Base-by-base conservation (phyloP, 1,284 basidiomycete genomes). In the Ganoderma lingzhi region DNA sequence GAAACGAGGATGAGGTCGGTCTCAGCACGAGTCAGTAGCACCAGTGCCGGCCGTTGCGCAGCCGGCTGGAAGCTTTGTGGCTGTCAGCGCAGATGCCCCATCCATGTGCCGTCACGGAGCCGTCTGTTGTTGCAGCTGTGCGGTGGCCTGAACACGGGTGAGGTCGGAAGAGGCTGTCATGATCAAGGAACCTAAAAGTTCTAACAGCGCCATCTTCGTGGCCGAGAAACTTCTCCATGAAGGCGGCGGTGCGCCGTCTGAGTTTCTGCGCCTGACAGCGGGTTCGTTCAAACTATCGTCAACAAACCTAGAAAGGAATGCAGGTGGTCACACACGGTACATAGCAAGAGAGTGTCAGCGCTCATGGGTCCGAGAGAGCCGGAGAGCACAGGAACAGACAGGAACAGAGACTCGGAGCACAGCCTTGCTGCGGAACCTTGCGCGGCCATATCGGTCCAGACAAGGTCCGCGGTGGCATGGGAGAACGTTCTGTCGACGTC, bases 141-240 rank as follows among this genome's bases (percentile, higher is more conserved):
- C 15, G 17, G 6, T 32, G 14, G 15, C 30, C 30, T 17, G 30
- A 23, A 9, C 32, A 3, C 64, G 64, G 64, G 64, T 61, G 58
- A 37, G 35, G 58, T 65, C 64, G 64, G 64, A 53, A 59, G 45
- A 32, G 41, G 58, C 59, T 51, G 58, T 51, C 58, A 61, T 28
- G 17, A 44, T 56, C 30, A 30, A 32, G 39, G 55, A n/a, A 12
- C 48, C 48, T 53, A 53, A 30, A 10, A 28, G 12, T 9, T 9
- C 8, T 12, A 10, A 23, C 48, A 53, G 23, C 23, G 48, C 23
- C 48, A 14, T 53, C 48, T 12, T 14, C 23, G 3, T 5, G 23
- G 23, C 4, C 23, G 4, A 10, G 45, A 48, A 48, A 9, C 19
- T 23, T 48, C 45, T 48, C 8, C n/a, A 9, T 23, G 45, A 48